Conservation (phyloP, 768 basidiomycete species). For the Pulveroboletus frians region DNA sequence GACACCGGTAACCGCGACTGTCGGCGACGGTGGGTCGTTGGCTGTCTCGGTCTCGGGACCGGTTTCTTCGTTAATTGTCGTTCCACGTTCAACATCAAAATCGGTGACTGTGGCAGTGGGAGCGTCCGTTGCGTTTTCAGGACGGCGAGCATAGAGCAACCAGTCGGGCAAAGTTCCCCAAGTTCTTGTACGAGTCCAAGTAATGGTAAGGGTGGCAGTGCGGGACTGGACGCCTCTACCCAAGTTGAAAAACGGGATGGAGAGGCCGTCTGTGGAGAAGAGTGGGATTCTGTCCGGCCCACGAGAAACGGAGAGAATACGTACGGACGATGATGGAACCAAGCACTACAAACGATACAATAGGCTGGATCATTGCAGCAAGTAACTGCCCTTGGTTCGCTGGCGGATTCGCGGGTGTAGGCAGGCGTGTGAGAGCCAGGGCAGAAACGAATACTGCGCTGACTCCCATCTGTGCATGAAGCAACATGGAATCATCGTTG, state of each 20-base stretch:
- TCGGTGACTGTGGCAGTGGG: not conserved
- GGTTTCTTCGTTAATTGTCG: not conserved
- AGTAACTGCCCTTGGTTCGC: constrained; percentile 66
- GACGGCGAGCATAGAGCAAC: constrained; percentile 34
- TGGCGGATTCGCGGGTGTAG: constrained; percentile 54
- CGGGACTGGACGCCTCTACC: constrained; percentile 44
- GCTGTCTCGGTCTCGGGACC: not conserved
- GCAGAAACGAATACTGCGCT: constrained; percentile 85
- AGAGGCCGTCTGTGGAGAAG: constrained; percentile 51
- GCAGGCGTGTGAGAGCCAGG: constrained; percentile 59
- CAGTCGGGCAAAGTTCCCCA: constrained; percentile 39
- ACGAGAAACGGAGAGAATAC: constrained; percentile 21
- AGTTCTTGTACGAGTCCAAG: constrained; percentile 36
- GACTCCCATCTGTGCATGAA: constrained; percentile 71
- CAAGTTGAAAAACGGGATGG: constrained; percentile 62
- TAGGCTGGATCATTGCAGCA: constrained; percentile 68
- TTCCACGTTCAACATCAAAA: constrained; percentile 22
- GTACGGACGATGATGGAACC: constrained; percentile 79
- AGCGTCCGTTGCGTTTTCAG: constrained; percentile 1
- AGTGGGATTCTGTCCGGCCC: not conserved
- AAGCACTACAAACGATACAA: constrained; percentile 84
- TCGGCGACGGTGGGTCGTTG: not conserved
- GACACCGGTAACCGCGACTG: not conserved
- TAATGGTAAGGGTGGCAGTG: constrained; percentile 42
- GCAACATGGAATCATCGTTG: not conserved